Evolutionary conservation across 2,329 filamentous ascomycete genomes (phyloP).

Genomic region (Fusarium brachygibbosum): DNA sequence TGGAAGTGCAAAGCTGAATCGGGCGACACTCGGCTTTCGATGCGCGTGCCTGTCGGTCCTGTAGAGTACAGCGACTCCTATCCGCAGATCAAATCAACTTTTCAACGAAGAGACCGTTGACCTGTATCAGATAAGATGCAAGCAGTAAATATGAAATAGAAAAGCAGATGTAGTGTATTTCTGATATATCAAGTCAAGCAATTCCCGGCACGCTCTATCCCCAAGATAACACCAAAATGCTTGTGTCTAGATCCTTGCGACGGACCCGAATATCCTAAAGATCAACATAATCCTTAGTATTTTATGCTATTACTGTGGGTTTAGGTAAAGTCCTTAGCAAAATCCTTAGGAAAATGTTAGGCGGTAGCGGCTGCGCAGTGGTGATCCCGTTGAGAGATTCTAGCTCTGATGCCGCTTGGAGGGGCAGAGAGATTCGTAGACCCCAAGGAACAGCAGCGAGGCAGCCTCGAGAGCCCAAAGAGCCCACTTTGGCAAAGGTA

Average conservation of each 20-base stretch:
- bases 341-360: background rate
- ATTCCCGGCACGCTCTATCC: conserved; percentile 38
- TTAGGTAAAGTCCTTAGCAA: background rate
- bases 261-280: conserved; percentile 5
- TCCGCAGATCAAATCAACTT: background rate
- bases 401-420: conserved; percentile 13
- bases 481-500: background rate
- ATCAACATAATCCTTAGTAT: background rate
- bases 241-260: background rate
- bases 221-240: conserved; percentile 11
- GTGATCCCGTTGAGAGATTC: background rate
- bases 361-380: background rate
- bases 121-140: background rate
- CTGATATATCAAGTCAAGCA: conserved; percentile 28
- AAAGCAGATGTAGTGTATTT: conserved; percentile 15
- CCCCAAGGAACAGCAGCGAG: conserved; percentile 15
- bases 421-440: background rate
- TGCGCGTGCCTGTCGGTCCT: background rate
- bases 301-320: conserved; percentile 13
- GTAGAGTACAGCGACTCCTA: background rate
- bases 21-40: background rate
- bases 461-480: background rate
- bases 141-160: background rate
- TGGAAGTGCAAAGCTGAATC: background rate
- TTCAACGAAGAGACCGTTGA: background rate